A percentile compares a stretch with the other conserved stretches of the same genome.
Conservation (phyloP, 2,329 filamentous ascomycete genomes). For the Ophiostoma montium region DNA sequence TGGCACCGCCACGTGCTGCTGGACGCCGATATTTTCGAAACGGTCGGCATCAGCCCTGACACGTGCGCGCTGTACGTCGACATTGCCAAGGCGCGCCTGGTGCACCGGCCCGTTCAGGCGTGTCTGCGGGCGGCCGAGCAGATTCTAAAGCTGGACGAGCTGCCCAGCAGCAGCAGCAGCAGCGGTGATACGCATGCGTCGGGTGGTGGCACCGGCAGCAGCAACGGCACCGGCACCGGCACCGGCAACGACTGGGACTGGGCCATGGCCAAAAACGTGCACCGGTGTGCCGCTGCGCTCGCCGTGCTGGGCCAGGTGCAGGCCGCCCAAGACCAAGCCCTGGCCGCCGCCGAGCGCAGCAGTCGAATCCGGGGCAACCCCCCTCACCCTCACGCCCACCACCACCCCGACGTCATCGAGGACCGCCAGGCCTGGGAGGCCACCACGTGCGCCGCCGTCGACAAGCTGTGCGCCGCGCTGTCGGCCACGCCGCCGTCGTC, state of each 20-base stretch:
- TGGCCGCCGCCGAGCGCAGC: background rate
- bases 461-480: constrained; percentile 22
- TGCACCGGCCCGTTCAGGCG: constrained; percentile 9
- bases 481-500: constrained; percentile 20
- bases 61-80: constrained; percentile 23
- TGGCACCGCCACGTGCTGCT: constrained; percentile 26
- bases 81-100: constrained; percentile 16
- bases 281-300: constrained; percentile 23
- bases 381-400: too few relatives aligned
- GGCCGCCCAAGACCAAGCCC: background rate
- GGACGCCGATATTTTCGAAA: constrained; percentile 20
- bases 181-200: too few relatives aligned
- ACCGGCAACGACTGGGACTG: too few relatives aligned
- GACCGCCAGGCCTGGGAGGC: constrained; percentile 1
- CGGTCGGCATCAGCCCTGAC: constrained; percentile 24
- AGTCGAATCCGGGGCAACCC: too few relatives aligned
- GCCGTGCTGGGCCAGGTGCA: constrained; percentile 14
- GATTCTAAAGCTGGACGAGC: constrained; percentile 13
- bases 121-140: constrained; percentile 17
- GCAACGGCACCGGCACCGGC: too few relatives aligned
- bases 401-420: background rate
- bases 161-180: background rate
- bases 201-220: too few relatives aligned
- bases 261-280: constrained; percentile 18
- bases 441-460: constrained; percentile 19